A percentile compares a stretch with the other conserved stretches of the same genome.
These are phyloP conservation scores for Backusella tuberculispora DNA, from an alignment of 192 early-diverging fungal species.

Conservation along the genomic window DNA sequence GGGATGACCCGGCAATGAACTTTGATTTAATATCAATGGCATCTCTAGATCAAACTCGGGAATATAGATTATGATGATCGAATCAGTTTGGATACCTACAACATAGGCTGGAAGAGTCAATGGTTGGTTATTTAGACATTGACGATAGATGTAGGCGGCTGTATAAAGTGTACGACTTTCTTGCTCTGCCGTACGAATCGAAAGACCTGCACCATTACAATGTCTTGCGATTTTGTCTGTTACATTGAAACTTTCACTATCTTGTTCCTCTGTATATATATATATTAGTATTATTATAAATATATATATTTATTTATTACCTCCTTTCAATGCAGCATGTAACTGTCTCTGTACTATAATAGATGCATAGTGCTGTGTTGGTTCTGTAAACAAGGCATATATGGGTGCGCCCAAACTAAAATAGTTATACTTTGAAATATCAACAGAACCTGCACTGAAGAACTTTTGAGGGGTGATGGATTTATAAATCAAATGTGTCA, in stretches of 20 bases:
- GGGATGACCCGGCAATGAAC: background rate
- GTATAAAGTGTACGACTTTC: constrained; percentile 14
- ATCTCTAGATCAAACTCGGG: constrained; percentile 15
- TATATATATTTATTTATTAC: background rate
- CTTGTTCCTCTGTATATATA: background rate
- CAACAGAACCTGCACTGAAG: constrained; percentile 23
- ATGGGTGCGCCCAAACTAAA: constrained; percentile 21
- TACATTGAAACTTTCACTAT: constrained; percentile 1
- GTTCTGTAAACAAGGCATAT: constrained; percentile 11
- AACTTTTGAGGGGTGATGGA: constrained; percentile 1
- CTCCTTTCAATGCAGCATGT: constrained; percentile 5
- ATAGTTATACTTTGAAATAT: constrained; percentile 26
- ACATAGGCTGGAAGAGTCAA: background rate
- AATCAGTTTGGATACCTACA: background rate
- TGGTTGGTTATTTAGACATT: background rate
- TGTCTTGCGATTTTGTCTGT: constrained; percentile 15
- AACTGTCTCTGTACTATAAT: constrained; percentile 9
- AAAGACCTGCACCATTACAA: background rate
- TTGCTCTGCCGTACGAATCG: background rate
- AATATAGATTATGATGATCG: background rate
- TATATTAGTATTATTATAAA: no score
- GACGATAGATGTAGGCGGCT: constrained; percentile 11
- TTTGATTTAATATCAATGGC: constrained; percentile 11
- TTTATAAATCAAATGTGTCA: constrained; percentile 10
- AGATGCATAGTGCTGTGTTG: constrained; percentile 2